These are phyloP conservation scores for Drechslerella coelobrocha DNA, from an alignment of 2,329 filamentous ascomycete species.

Conservation along the genomic window DNA sequence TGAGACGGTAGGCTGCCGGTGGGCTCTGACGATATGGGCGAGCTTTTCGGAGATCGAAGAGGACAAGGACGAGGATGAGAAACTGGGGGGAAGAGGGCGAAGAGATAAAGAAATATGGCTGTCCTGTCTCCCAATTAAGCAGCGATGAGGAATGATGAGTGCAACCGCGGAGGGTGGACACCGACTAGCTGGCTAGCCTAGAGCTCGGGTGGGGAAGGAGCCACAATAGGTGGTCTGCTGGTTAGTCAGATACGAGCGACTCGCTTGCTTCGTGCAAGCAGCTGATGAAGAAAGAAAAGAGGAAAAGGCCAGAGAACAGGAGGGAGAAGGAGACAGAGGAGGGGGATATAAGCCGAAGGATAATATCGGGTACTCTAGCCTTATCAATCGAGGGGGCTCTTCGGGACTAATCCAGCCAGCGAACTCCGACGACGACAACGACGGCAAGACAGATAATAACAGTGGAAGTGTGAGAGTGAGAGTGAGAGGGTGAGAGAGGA, in stretches of 20 bases:
- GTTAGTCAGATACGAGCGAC: neutral
- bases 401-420: too few species aligned
- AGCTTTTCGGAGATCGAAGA: neutral
- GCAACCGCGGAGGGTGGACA: neutral
- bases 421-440: too few species aligned
- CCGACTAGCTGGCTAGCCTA: neutral
- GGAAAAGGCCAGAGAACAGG: neutral
- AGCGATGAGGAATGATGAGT: neutral
- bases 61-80: too few species aligned
- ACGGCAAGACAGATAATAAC: neutral
- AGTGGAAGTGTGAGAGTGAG: neutral
- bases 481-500: neutral
- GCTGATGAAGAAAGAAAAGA: neutral
- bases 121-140: neutral
- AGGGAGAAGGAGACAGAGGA: neutral
- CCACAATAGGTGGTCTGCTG: neutral
- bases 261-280: neutral
- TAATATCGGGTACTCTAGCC: too few species aligned
- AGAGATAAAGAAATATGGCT: neutral
- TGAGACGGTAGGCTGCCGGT: neutral
- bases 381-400: too few species aligned
- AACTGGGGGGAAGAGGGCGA: neutral
- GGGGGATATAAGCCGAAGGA: too few species aligned
- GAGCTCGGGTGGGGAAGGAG: neutral
- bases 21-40: constrained; percentile 5